Evolutionary conservation across 2,329 filamentous ascomycete species (phyloP).

Genomic region (Trichocomaceae sp.): DNA sequence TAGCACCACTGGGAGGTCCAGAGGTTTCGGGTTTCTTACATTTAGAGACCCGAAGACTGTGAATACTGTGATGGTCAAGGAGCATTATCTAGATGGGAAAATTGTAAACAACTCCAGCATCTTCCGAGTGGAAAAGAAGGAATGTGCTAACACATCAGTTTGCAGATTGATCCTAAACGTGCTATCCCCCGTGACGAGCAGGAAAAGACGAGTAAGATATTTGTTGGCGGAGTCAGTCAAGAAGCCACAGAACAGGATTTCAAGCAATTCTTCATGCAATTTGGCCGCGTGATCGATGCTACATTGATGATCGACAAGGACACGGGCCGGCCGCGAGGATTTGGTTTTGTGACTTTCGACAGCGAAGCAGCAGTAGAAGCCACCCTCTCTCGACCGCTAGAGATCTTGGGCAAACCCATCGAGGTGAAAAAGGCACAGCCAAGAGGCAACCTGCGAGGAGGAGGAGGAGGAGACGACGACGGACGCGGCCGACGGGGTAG

Average conservation of each 20-base stretch:
- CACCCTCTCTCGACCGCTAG: constrained; percentile 74
- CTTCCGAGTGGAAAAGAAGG: constrained; percentile 5
- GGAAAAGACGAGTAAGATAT: constrained; percentile 97
- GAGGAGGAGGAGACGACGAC: constrained; percentile 87
- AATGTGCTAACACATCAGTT: constrained; percentile 23
- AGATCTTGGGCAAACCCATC: constrained; percentile 92
- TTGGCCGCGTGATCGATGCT: constrained; percentile 91
- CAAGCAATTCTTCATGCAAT: constrained; percentile 92
- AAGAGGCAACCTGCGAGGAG: constrained; percentile 76
- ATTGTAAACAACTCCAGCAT: constrained; percentile 63
- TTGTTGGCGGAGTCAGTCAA: constrained; percentile 94
- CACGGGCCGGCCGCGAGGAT: constrained; percentile 90
- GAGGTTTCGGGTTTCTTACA: constrained; percentile 94
- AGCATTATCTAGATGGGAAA: constrained; percentile 95
- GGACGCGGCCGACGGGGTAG: constrained; percentile 46
- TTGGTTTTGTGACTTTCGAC: constrained; percentile 97
- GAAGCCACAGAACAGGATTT: constrained; percentile 96
- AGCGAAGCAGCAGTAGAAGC: constrained; percentile 91
- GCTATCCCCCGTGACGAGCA: constrained; percentile 97
- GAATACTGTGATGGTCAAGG: constrained; percentile 99
- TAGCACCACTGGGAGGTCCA: constrained; percentile 82
- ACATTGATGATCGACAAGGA: constrained; percentile 99
- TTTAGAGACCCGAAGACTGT: constrained; percentile 98
- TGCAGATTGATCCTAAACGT: constrained; percentile 94
- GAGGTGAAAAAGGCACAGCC: constrained; percentile 98